These are phyloP conservation scores for Alternaria longipes DNA, from an alignment of 2,329 filamentous ascomycete genomes.

Conservation along the genomic window DNA sequence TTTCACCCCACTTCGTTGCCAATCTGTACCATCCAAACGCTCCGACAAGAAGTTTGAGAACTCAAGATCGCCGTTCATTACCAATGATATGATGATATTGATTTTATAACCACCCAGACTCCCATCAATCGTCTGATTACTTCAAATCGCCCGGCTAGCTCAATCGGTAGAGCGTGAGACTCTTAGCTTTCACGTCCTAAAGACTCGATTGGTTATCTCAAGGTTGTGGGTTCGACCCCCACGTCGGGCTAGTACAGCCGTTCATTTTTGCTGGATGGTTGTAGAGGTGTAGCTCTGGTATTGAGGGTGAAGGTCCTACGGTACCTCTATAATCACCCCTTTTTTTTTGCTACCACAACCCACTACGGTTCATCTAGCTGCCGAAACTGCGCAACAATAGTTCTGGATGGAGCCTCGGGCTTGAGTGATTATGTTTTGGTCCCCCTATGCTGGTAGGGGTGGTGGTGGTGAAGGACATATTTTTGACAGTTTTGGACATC, in stretches of 20 bases:
- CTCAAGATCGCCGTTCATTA: no score
- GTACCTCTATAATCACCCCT: neutral
- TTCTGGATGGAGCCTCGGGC: neutral
- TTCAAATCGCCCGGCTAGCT: slow-evolving; percentile 30
- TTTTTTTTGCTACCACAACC: neutral
- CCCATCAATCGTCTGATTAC: neutral
- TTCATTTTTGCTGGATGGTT: neutral
- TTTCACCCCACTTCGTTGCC: neutral
- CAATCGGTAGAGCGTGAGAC: slow-evolving; percentile 55
- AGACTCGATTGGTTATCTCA: slow-evolving; percentile 13
- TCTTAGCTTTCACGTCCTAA: slow-evolving; percentile 38
- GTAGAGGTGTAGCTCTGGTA: neutral
- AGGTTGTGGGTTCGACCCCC: slow-evolving; percentile 13
- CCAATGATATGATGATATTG: rapidly evolving
- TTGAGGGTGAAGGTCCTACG: neutral
- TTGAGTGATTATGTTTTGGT: neutral
- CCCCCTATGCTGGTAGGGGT: neutral
- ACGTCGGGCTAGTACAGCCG: slow-evolving; percentile 7
- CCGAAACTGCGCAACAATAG: neutral
- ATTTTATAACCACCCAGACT: rapidly evolving
- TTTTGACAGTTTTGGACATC: neutral
- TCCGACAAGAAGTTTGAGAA: no score
- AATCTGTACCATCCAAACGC: neutral
- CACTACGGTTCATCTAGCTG: neutral
- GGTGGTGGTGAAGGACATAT: neutral